These are phyloP conservation scores for Mortierella sp. DNA, from an alignment of 371 early-diverging fungal species.

Conservation along the genomic window DNA sequence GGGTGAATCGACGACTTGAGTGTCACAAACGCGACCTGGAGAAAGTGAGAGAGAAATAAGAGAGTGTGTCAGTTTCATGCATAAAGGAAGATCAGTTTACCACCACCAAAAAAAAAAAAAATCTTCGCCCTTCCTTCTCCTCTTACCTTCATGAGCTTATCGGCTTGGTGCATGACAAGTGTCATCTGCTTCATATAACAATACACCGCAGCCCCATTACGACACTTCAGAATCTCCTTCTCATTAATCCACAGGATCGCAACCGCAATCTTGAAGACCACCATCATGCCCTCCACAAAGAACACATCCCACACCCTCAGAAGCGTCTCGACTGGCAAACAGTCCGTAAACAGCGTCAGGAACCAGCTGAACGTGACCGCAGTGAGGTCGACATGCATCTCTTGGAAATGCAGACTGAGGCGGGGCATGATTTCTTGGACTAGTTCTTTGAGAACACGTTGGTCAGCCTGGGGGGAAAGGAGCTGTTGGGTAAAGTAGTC, in stretches of 20 bases:
- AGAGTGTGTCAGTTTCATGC: too few species aligned
- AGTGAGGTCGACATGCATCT: conserved; percentile 54
- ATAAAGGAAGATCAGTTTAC: too few species aligned
- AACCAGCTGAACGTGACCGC: conserved; percentile 63
- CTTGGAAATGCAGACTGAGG: conserved; percentile 45
- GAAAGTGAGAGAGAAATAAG: background rate
- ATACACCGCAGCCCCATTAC: conserved; percentile 60
- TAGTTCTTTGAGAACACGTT: conserved; percentile 55
- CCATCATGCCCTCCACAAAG: conserved; percentile 55
- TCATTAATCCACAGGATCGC: conserved; percentile 60
- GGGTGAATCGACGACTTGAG: conserved; percentile 50
- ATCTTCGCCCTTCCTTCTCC: background rate
- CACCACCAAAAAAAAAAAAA: background rate
- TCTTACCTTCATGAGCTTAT: conserved; percentile 53
- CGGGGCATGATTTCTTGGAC: conserved; percentile 55
- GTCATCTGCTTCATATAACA: conserved; percentile 59
- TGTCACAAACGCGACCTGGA: conserved; percentile 43
- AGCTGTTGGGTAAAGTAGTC: conserved; percentile 58
- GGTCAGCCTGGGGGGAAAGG: conserved; percentile 56
- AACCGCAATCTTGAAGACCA: conserved; percentile 54
- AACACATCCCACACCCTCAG: conserved; percentile 61
- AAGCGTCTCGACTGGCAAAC: conserved; percentile 51
- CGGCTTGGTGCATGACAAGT: conserved; percentile 48
- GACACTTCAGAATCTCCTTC: conserved; percentile 58
- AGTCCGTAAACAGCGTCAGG: conserved; percentile 58